These are phyloP conservation scores for Coniosporium apollinis DNA, from an alignment of 495 filamentous ascomycete species.

Conservation along the genomic window DNA sequence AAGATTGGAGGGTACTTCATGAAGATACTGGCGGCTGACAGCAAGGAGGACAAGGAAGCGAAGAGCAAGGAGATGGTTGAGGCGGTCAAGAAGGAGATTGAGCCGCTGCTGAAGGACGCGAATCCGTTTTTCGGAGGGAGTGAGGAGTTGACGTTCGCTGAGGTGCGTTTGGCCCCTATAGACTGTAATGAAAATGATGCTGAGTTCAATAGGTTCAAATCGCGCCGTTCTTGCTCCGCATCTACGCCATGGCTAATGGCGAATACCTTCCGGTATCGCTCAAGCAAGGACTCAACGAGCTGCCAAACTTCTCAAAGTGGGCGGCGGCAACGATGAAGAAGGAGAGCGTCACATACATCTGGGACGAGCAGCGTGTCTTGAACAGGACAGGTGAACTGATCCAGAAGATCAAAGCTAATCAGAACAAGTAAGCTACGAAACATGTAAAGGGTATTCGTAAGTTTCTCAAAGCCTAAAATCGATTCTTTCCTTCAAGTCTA, in stretches of 20 bases:
- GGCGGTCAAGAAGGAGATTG: conserved; percentile 52
- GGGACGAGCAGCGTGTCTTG: conserved; percentile 26
- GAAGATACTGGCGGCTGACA: conserved; percentile 24
- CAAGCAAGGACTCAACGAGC: conserved; percentile 29
- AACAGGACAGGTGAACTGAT: conserved; percentile 13
- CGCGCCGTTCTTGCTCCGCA: conserved; percentile 51
- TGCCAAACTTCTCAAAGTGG: conserved; percentile 55
- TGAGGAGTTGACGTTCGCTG: conserved; percentile 54
- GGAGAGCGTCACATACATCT: conserved; percentile 54
- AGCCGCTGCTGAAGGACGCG: conserved; percentile 49
- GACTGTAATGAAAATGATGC: too few species aligned
- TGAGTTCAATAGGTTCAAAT: too few species aligned
- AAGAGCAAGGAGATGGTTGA: conserved; percentile 30
- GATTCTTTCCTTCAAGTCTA: too few species aligned
- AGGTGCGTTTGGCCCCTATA: conserved; percentile 51
- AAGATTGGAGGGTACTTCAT: conserved; percentile 39
- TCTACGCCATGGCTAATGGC: conserved; percentile 32
- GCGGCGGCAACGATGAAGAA: conserved; percentile 40
- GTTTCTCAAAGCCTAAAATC: too few species aligned
- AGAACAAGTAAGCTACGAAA: too few species aligned
- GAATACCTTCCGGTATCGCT: conserved; percentile 35
- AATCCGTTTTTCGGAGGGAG: conserved; percentile 71
- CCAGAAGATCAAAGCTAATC: conserved; percentile 18
- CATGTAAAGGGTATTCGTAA: too few species aligned
- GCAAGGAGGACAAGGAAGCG: conserved; percentile 24